These are phyloP conservation scores for Arabidopsis suecica DNA, from an alignment of 345 rosid genomes.

Conservation along the genomic window DNA sequence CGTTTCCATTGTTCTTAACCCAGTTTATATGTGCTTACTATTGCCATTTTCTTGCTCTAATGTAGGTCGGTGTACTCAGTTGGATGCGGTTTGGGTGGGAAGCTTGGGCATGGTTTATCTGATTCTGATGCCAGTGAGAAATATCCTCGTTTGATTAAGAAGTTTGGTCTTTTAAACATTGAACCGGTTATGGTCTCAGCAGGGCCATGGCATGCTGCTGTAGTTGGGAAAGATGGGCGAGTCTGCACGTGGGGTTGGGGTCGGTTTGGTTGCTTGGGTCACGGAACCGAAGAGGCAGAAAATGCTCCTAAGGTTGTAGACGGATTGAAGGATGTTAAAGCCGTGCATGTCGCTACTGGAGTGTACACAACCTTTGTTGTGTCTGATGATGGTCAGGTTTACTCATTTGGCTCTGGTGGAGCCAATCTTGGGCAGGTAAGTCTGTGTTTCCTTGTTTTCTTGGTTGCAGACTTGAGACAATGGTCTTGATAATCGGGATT, in stretches of 20 bases:
- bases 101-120: constrained; percentile 80
- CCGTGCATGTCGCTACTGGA: constrained; percentile 86
- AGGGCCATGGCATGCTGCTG: constrained; percentile 99
- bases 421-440: constrained; percentile 94
- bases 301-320: constrained; percentile 82
- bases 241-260: constrained; percentile 99
- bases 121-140: constrained; percentile 66
- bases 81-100: constrained; percentile 98
- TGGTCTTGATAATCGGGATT: background rate
- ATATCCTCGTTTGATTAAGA: constrained; percentile 85
- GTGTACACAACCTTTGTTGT: constrained; percentile 92
- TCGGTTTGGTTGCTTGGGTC: constrained; percentile 92
- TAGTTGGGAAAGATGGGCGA: constrained; percentile 85
- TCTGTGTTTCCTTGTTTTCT: constrained; percentile 31
- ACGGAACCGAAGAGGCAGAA: constrained; percentile 87
- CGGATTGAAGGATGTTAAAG: constrained; percentile 72
- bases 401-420: constrained; percentile 92
- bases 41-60: constrained; percentile 23
- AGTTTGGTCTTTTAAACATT: constrained; percentile 70
- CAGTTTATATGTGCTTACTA: constrained; percentile 2
- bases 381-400: constrained; percentile 87
- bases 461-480: background rate
- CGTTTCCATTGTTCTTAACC: background rate
- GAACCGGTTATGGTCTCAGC: constrained; percentile 92
- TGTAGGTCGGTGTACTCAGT: constrained; percentile 93